phyloP scores from a whole-genome alignment of 805 yeast species.

The Candida orba region DNA sequence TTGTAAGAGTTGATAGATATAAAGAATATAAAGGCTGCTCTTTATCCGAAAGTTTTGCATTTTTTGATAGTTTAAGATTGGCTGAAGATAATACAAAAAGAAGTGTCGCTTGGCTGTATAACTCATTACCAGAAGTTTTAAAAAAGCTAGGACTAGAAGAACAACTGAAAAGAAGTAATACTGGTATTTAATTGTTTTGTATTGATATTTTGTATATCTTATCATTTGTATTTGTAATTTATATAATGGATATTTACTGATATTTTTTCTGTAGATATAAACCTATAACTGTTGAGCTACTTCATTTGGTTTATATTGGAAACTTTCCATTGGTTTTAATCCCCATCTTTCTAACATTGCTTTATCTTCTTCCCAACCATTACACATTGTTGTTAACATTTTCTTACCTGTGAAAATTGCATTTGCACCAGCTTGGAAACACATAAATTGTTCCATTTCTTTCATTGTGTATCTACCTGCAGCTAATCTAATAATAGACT shows the following conservation, averaged over 20 bases:
- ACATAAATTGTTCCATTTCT: slow-evolving; percentile 65
- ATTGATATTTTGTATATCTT: no score
- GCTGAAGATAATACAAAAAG: slow-evolving; percentile 25
- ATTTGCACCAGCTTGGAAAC: slow-evolving; percentile 73
- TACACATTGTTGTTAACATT: slow-evolving; percentile 78
- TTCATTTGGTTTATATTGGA: slow-evolving; percentile 19
- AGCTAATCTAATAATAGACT: slow-evolving; percentile 61
- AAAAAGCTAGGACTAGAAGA: slow-evolving; percentile 24
- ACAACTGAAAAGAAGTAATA: slow-evolving; percentile 19
- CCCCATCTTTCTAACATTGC: slow-evolving; percentile 69
- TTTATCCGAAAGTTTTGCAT: slow-evolving; percentile 23
- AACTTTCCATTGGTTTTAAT: slow-evolving; percentile 46
- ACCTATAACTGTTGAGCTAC: not conserved
- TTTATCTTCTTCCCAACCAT: slow-evolving; percentile 79
- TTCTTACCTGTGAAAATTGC: slow-evolving; percentile 77
- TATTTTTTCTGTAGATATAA: no score
- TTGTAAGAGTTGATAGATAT: slow-evolving; percentile 29
- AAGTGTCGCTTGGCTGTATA: slow-evolving; percentile 32
- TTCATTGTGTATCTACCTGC: slow-evolving; percentile 81
- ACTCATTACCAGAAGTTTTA: slow-evolving; percentile 26
- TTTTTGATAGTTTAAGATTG: slow-evolving; percentile 26
- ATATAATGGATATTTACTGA: not conserved
- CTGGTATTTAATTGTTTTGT: slow-evolving; percentile 8
- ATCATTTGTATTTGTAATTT: no score
- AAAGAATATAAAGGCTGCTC: slow-evolving; percentile 22